These are phyloP conservation scores for Boeremia lycopersici DNA, from an alignment of 2,329 filamentous ascomycete genomes.

Conservation along the genomic window DNA sequence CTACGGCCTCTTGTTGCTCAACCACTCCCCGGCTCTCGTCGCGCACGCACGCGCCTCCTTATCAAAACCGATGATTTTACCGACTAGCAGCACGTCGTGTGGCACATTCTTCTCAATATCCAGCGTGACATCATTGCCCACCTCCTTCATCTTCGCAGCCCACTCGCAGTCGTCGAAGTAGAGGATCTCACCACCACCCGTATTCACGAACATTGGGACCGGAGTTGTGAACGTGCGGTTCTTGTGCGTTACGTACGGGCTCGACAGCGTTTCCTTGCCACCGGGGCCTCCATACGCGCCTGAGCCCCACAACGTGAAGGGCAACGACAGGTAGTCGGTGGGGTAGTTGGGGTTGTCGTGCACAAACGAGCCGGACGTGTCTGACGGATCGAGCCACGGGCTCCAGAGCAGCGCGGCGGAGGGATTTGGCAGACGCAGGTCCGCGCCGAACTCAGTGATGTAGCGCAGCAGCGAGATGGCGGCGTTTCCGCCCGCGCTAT, in stretches of 20 bases:
- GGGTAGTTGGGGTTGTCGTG: constrained; percentile 40
- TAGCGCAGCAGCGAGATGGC: constrained; percentile 55
- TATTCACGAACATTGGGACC: constrained; percentile 51
- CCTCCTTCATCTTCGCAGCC: constrained; percentile 45
- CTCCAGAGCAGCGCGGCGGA: constrained; percentile 51
- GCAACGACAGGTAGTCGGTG: constrained; percentile 51
- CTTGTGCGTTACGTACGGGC: constrained; percentile 49
- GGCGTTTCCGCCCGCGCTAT: constrained; percentile 58
- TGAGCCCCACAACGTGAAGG: constrained; percentile 53
- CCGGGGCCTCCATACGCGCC: constrained; percentile 38
- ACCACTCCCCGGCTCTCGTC: constrained; percentile 49
- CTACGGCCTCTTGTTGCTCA: constrained; percentile 20
- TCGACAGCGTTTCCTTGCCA: constrained; percentile 14
- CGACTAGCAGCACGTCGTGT: constrained; percentile 56
- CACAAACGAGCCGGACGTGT: constrained; percentile 31
- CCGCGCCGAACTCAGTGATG: constrained; percentile 48
- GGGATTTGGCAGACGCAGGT: constrained; percentile 44
- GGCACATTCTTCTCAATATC: constrained; percentile 50
- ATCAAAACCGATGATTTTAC: constrained; percentile 51
- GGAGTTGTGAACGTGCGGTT: constrained; percentile 48
- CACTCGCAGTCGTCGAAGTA: constrained; percentile 49
- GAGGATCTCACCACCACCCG: constrained; percentile 51
- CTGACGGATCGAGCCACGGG: constrained; percentile 50
- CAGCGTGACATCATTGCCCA: constrained; percentile 51
- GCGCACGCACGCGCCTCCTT: constrained; percentile 43